Evolutionary conservation across 495 filamentous ascomycete species (phyloP).

Genomic region (Staphylotrichum tortipilum): DNA sequence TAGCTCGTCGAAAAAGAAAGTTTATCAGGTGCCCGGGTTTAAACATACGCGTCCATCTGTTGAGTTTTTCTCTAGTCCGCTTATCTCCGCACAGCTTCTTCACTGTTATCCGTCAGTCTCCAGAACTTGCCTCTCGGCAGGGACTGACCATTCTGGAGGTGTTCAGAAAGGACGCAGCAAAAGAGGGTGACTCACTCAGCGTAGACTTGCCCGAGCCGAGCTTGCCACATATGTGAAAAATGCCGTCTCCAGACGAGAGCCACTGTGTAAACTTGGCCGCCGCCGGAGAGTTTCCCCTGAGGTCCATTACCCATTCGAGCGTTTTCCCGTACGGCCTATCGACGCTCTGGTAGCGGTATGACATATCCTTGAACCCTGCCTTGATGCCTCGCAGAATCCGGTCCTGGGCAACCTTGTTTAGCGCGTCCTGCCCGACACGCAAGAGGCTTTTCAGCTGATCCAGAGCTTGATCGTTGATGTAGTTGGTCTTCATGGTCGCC

Average conservation of each 20-base stretch:
- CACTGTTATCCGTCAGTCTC: not conserved
- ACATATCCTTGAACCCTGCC: not conserved
- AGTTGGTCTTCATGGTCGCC: not conserved
- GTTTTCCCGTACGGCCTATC: not conserved
- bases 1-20: not conserved
- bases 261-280: not conserved
- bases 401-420: not conserved
- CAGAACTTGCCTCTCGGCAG: not conserved
- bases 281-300: not conserved
- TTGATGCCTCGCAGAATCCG: not conserved
- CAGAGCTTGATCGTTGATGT: not conserved
- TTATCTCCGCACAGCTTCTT: not conserved
- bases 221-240: slow-evolving; percentile 31
- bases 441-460: not conserved
- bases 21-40: not conserved
- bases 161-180: not conserved
- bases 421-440: not conserved
- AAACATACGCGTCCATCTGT: not conserved
- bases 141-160: not conserved
- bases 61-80: not conserved
- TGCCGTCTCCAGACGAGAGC: slow-evolving; percentile 6
- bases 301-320: not conserved
- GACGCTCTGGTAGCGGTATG: not conserved
- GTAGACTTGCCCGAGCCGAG: slow-evolving; percentile 34
- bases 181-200: slow-evolving; percentile 25